Evolutionary conservation across 2,329 filamentous ascomycete genomes (phyloP), one percentile per base, ranked within the genome.

Genomic region (Basipetospora chlamydospora): DNA sequence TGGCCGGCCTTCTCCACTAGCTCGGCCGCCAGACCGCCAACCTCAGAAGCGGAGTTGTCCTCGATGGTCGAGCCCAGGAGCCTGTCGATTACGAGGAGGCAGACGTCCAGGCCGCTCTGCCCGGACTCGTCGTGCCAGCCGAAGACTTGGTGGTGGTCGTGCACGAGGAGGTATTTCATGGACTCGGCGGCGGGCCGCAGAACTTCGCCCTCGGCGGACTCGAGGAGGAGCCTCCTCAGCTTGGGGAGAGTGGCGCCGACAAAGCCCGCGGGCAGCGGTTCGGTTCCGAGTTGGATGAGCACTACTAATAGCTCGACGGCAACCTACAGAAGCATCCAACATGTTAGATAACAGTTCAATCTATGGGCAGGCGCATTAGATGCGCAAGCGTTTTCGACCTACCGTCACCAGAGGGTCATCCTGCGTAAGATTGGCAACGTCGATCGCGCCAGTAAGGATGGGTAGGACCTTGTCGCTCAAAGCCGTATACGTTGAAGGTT

Each of bases 1-100:
- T 86, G 78, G 9, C 90, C 90, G 35, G 88, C 90, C 59, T 90
- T 94, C 58, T 96, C 88, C 1, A 98, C 90, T 20, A 98, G 67
- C 57, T 94, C 87, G 2, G 88, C 88, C 4, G 90, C 90, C 44
- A 98, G 72, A 12, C 86, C 85, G 46, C 90, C 90, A 29, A 98
- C 87, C 60, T 98, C 88, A n/a, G 86, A 84, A 5, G 88, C 90
- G 13, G 86, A 83, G 49, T 88, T 85, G 49, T 98, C 90, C 49
- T 92, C 82, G n/a, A 96, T 79, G 2, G 70, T 60, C 1, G 83
- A 80, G 3, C 82, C 79, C 21, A 98, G 70, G 4, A 98, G 70
- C 33, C 88, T 82, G 54, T 95, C 90, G 43, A 98, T 85, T 47
- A 98, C 90, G 44, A 85, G 74, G 33, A 98, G 70, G 40, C 85